phyloP scores from a whole-genome alignment of 352 stramenopile species.

The Chrysophaeum taylorii region DNA sequence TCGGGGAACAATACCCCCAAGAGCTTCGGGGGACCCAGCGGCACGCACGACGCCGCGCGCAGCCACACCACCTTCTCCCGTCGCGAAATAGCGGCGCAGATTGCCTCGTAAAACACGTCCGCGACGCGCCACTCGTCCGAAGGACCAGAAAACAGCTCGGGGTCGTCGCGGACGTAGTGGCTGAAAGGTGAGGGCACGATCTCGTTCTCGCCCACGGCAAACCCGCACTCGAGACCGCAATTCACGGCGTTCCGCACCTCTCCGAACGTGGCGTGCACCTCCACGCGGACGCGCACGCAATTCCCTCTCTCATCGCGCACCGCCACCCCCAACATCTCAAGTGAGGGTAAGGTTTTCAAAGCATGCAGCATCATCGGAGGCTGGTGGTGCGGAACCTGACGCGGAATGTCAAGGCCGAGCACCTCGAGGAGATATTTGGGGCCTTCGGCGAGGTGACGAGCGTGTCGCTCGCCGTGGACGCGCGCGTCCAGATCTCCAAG shows the following conservation, averaged over 20 bases:
- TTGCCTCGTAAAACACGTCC: constrained; percentile 3
- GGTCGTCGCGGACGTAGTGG: constrained; percentile 2
- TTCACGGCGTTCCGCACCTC: constrained; percentile 7
- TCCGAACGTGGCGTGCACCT: background rate
- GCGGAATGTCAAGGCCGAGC: background rate
- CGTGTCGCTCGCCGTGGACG: background rate
- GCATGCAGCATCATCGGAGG: too few species aligned
- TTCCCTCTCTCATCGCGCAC: background rate
- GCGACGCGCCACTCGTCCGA: background rate
- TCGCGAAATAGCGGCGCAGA: background rate
- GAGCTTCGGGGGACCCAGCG: background rate
- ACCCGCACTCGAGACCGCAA: background rate
- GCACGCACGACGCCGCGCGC: background rate
- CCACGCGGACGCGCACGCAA: background rate
- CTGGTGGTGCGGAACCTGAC: background rate
- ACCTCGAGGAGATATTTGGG: too few species aligned
- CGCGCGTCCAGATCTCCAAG: background rate
- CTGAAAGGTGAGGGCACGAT: constrained; percentile 2
- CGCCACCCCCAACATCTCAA: too few species aligned
- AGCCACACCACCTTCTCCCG: background rate
- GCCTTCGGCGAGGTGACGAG: too few species aligned
- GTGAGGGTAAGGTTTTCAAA: too few species aligned
- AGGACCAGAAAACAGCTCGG: background rate
- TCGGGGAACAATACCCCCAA: constrained; percentile 1
- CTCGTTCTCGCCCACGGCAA: background rate